Evolutionary conservation across 495 filamentous ascomycete genomes (phyloP).

Genomic region (Penicillium antarcticum): DNA sequence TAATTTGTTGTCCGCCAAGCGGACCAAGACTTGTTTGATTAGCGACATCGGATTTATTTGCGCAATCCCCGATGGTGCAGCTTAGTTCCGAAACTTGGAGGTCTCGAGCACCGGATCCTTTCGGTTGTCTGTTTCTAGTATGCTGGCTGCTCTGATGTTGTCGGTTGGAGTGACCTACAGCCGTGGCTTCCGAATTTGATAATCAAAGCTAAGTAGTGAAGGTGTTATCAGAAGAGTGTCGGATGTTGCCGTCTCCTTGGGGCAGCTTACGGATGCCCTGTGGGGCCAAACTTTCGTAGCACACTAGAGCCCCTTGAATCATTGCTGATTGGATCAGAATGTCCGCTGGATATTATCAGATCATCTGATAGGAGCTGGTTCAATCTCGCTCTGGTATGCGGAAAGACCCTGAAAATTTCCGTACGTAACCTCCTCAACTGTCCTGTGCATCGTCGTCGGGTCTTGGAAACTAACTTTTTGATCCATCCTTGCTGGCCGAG

Average conservation of each 20-base stretch:
- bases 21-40: background rate
- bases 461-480: too few species aligned
- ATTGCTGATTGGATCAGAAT: background rate
- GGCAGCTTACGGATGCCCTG: background rate
- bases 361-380: conserved; percentile 11
- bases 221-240: background rate
- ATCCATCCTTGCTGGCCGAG: too few species aligned
- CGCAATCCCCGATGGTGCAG: background rate
- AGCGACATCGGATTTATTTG: background rate
- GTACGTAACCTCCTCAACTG: background rate
- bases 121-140: too few species aligned
- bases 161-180: too few species aligned
- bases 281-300: background rate
- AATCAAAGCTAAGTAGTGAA: too few species aligned
- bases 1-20: too few species aligned
- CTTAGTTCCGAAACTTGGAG: background rate
- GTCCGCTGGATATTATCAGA: conserved; percentile 5
- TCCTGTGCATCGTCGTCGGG: too few species aligned
- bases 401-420: background rate
- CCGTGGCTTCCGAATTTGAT: too few species aligned
- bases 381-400: background rate
- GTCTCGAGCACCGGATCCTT: background rate
- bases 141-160: too few species aligned
- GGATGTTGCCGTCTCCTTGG: background rate
- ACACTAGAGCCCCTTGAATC: background rate